phyloP scores from a whole-genome alignment of 106 monocot genomes.

The Acorus gramineus region DNA sequence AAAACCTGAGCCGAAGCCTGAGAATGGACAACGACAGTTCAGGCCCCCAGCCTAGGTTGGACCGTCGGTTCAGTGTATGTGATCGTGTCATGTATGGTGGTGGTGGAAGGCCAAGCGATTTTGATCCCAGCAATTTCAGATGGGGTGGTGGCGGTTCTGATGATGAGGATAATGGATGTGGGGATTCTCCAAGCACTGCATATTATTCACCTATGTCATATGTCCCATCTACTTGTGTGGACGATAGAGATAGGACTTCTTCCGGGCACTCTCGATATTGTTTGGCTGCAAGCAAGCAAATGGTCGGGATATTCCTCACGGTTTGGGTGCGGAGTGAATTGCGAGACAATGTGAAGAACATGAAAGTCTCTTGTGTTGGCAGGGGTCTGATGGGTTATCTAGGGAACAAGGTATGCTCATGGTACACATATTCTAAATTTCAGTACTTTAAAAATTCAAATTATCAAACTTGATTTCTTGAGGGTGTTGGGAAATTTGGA shows the following conservation, averaged over 20 bases:
- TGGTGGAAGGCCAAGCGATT: constrained; percentile 47
- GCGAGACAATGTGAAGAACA: constrained; percentile 46
- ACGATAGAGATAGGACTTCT: constrained; percentile 25
- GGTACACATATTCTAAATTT: not conserved
- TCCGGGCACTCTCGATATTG: constrained; percentile 47
- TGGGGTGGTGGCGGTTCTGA: constrained; percentile 39
- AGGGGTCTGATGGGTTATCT: constrained; percentile 74
- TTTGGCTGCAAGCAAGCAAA: constrained; percentile 69
- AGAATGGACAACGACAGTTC: constrained; percentile 46
- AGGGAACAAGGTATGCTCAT: constrained; percentile 49
- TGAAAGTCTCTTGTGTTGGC: constrained; percentile 67
- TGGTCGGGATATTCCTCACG: constrained; percentile 69
- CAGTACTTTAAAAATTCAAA: not conserved
- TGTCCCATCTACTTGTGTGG: constrained; percentile 15
- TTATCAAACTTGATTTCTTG: not conserved
- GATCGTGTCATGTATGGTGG: constrained; percentile 30
- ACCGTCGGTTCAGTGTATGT: constrained; percentile 56
- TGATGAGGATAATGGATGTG: constrained; percentile 26
- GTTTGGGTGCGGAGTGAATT: constrained; percentile 56
- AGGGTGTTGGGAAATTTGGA: not conserved
- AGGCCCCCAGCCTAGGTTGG: constrained; percentile 33
- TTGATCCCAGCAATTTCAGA: constrained; percentile 26
- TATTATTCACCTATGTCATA: constrained; percentile 27
- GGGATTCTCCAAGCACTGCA: constrained; percentile 19
- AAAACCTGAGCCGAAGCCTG: constrained; percentile 42